Conservation (phyloP, 1,139 yeast species). For the Hanseniaspora gamundiae region DNA sequence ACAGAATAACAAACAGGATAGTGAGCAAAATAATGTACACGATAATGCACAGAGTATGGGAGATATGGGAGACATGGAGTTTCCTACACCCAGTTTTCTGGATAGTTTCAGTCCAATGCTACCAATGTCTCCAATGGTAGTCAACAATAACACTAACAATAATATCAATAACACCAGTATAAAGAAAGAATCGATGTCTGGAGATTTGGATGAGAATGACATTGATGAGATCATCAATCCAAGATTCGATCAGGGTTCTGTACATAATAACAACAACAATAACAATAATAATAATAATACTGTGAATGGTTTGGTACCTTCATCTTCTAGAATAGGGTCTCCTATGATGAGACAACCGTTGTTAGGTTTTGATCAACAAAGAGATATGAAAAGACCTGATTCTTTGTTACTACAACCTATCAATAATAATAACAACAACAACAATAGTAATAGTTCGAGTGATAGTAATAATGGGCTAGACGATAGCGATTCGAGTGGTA, state of each 20-base stretch:
- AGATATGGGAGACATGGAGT: background rate
- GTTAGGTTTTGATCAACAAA: background rate
- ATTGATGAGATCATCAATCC: constrained; percentile 2
- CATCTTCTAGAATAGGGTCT: background rate
- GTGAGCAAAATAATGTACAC: background rate
- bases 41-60: no score
- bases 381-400: background rate
- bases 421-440: background rate
- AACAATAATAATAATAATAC: background rate
- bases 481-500: background rate
- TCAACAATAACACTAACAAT: background rate
- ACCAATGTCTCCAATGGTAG: background rate
- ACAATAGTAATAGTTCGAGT: background rate
- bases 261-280: background rate
- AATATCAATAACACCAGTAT: background rate
- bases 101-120: background rate
- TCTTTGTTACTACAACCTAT: background rate
- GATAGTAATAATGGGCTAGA: background rate
- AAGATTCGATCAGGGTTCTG: background rate
- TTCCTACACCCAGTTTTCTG: background rate
- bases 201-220: background rate
- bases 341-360: background rate
- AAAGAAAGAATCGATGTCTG: background rate
- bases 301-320: background rate
- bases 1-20: background rate